phyloP scores from a whole-genome alignment of 2,329 filamentous ascomycete genomes.

The Zymoseptoria ardabiliae region DNA sequence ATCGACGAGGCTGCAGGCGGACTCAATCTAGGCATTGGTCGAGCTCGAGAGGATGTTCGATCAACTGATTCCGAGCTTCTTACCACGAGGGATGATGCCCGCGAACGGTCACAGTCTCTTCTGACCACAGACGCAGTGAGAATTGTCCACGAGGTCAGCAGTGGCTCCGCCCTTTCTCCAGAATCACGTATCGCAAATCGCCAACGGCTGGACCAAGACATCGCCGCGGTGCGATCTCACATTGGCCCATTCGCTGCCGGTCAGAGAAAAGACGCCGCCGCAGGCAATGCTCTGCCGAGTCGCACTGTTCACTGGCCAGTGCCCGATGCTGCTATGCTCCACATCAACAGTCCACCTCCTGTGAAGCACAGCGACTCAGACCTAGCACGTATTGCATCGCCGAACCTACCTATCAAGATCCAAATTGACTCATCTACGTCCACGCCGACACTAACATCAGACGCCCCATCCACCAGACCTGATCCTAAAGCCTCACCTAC shows the following conservation, averaged over 20 bases:
- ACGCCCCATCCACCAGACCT: not conserved
- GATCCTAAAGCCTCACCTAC: not conserved
- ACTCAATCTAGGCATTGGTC: conserved; percentile 16
- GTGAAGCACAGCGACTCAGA: not conserved
- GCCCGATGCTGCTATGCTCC: not conserved
- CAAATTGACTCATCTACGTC: not conserved
- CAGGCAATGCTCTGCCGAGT: not conserved
- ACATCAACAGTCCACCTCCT: not conserved
- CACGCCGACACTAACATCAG: not conserved
- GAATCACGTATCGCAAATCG: conserved; percentile 22
- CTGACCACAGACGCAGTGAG: not conserved
- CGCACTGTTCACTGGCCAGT: not conserved
- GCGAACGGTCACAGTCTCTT: not conserved
- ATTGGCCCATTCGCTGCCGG: not conserved
- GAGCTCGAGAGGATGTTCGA: not conserved
- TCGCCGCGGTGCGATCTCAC: conserved; percentile 3
- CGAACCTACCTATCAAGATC: not conserved
- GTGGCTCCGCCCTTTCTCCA: not conserved
- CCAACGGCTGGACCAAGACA: conserved; percentile 9
- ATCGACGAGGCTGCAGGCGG: conserved; percentile 32
- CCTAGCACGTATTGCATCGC: not conserved
- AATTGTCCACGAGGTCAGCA: not conserved
- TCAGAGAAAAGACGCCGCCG: not conserved
- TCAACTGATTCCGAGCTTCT: not conserved
- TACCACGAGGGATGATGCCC: not conserved